Evolutionary conservation across 1,284 basidiomycete genomes (phyloP).

Genomic region (Singerocomus inundabilis): DNA sequence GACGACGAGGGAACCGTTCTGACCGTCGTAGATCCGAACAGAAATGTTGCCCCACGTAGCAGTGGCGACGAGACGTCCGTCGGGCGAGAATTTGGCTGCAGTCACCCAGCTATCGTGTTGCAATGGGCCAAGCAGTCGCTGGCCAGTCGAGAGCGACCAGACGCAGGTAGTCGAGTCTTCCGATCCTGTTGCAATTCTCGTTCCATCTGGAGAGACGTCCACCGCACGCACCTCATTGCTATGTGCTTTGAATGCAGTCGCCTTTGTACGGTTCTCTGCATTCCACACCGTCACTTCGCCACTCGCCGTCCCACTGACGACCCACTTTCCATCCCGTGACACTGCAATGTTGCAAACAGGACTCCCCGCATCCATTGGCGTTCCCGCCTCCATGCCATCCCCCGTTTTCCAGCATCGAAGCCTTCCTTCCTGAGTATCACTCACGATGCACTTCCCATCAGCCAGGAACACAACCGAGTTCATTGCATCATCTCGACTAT

Average conservation of each 20-base stretch:
- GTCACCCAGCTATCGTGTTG: background rate
- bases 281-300: no score
- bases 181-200: no score
- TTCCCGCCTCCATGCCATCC: slow-evolving; percentile 4
- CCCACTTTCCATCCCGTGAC: background rate
- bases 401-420: slow-evolving; percentile 7
- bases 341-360: slow-evolving; percentile 2
- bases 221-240: background rate
- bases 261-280: no score
- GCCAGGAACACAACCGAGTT: background rate
- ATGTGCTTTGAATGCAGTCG: no score
- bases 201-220: no score
- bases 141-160: no score
- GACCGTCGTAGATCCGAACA: slow-evolving; percentile 4
- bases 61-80: slow-evolving; percentile 9
- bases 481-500: background rate
- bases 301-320: no score
- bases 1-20: background rate
- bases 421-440: background rate
- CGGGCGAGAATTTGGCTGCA: slow-evolving; percentile 13
- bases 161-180: no score
- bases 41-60: background rate
- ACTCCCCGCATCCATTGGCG: slow-evolving; percentile 1
- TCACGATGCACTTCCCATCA: background rate
- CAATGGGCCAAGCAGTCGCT: background rate